phyloP scores from a whole-genome alignment of 2,329 filamentous ascomycete species.

The Celoporthe dispersa region DNA sequence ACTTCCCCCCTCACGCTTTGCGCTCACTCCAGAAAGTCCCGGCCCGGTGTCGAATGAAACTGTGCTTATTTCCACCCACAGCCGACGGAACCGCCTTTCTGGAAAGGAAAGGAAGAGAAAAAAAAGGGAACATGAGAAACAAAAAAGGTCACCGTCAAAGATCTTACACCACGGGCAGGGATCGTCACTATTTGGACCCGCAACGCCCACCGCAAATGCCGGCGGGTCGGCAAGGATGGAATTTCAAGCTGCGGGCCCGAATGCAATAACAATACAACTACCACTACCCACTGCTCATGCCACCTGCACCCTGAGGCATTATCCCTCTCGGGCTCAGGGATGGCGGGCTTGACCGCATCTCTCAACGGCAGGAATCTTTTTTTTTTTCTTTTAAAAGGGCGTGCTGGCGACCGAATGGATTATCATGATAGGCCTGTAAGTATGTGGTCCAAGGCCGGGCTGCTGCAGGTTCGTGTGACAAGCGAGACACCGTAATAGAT shows the following conservation, averaged over 20 bases:
- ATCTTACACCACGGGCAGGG: neutral
- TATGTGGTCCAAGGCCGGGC: too few species aligned
- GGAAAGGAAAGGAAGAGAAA: neutral
- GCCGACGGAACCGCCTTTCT: slow-evolving; percentile 1
- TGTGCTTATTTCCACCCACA: slow-evolving; percentile 4
- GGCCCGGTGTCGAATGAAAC: neutral
- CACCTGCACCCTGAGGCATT: neutral
- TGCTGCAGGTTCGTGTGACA: too few species aligned
- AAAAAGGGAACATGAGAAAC: neutral
- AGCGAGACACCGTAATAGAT: neutral
- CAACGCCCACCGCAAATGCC: neutral
- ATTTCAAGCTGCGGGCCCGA: neutral
- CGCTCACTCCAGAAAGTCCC: neutral
- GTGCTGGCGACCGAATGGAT: neutral
- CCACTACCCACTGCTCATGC: neutral
- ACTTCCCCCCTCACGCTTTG: neutral
- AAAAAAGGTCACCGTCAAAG: neutral
- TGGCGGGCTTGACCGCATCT: neutral
- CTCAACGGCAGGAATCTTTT: neutral
- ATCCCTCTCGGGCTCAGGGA: neutral
- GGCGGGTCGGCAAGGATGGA: slow-evolving; percentile 2
- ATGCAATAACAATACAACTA: neutral
- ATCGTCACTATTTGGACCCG: neutral
- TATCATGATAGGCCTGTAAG: too few species aligned
- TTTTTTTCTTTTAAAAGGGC: neutral